Evolutionary conservation across 2,329 filamentous ascomycete species (phyloP), one percentile per base, ranked within the genome.

Genomic region (Pyrenophora tritici-repentis): DNA sequence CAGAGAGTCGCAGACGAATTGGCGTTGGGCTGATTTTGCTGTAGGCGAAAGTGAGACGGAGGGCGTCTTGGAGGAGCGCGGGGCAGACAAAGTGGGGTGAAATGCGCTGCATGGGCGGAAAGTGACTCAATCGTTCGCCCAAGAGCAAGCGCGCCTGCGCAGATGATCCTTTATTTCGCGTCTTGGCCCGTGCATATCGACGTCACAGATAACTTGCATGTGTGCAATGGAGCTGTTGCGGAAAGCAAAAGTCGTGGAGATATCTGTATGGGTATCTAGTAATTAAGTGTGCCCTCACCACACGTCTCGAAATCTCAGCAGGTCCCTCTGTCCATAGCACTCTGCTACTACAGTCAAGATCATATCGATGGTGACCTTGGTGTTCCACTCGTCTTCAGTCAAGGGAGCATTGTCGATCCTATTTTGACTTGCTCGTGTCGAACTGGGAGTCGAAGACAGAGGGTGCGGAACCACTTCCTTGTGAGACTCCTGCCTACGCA

Each of bases 271-370:
- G 26, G 31, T 54, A 47, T 42, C 35, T 46, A 42, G 14, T 34
- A n/a, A n/a, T 2, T 22, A 16, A 16, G 31, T 26, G 13, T 32
- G 42, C 29, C 32, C 17, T 55, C 39, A 64, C 62, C 63, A 67
- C 16, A 42, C 46, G 39, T 87, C 83, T 50, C 91, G 83, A 55
- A 87, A 89, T 63, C 89, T 85, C 41, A 97, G 81, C 56, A 97
- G 75, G 73, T 97, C 93, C 58, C 87, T 82, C 75, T 97, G 93
- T 1, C 93, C 91, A 74, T 92, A 97, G 59, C 89, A 85, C 74
- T 96, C 91, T 63, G 91, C 92, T 40, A 89, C 87, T 31, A 97
- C 82, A 0, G 90, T 94, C 61, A 97, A 78, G 45, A 97, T 90
- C 90, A 96, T 96, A 74, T 95, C 92, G 29, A 97, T 79, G 34